Conservation (phyloP, 805 yeast genomes). For the Grigorovia humatica region DNA sequence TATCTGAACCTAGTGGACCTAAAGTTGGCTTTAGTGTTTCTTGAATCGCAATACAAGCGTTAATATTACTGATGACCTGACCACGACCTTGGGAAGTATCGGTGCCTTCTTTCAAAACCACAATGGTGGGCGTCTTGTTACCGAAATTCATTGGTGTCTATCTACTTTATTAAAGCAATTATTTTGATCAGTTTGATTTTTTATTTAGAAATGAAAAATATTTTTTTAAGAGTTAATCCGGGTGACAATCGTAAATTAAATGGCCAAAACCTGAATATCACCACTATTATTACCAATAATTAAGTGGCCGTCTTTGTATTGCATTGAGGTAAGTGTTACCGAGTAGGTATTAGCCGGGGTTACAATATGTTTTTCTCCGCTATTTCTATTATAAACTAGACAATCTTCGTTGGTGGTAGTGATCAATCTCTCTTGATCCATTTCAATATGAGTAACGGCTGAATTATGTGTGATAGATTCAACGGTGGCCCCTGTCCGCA, state of each 20-base stretch:
- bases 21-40: slow-evolving; percentile 90
- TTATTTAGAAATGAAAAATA: not conserved
- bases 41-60: slow-evolving; percentile 95
- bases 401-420: slow-evolving; percentile 37
- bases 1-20: slow-evolving; percentile 97
- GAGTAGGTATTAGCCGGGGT: slow-evolving; percentile 39
- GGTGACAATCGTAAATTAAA: slow-evolving; percentile 12
- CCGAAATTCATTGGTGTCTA: slow-evolving; percentile 60
- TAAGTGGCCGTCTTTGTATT: slow-evolving; percentile 53
- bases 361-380: slow-evolving; percentile 40
- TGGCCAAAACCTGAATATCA: slow-evolving; percentile 54
- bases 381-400: slow-evolving; percentile 46
- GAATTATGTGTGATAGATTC: slow-evolving; percentile 52
- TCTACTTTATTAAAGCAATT: not conserved
- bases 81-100: slow-evolving; percentile 96
- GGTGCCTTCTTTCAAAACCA: slow-evolving; percentile 95
- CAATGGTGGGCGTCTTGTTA: slow-evolving; percentile 95
- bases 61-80: slow-evolving; percentile 87
- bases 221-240: not conserved
- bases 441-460: slow-evolving; percentile 45
- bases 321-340: slow-evolving; percentile 57
- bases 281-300: slow-evolving; percentile 58
- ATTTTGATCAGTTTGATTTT: not conserved
- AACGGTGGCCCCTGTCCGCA: slow-evolving; percentile 51
- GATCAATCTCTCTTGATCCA: slow-evolving; percentile 50